phyloP scores from a whole-genome alignment of 202 grass and related monocot genomes.

The Brachypodium distachyon region DNA sequence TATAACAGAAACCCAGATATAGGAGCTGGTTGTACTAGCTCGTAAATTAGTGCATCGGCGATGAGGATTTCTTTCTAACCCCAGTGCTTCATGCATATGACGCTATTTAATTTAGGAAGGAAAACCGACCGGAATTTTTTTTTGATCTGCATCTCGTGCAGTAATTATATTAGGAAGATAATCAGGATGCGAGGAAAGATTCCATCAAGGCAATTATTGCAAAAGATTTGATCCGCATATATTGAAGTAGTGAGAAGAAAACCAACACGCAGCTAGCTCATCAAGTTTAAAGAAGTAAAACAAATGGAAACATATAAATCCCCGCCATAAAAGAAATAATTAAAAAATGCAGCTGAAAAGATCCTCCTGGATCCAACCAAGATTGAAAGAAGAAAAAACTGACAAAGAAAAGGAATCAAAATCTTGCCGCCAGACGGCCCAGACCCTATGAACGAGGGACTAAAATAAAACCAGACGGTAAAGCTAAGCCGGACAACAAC shows the following conservation, averaged over 20 bases:
- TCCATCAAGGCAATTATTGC: background rate
- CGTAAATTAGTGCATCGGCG: background rate
- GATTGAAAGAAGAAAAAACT: background rate
- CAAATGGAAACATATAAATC: background rate
- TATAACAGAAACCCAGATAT: constrained; percentile 16
- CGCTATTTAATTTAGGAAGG: no score
- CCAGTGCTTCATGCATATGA: no score
- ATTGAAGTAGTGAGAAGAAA: background rate
- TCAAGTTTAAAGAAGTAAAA: background rate
- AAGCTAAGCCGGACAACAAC: background rate
- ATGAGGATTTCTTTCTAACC: no score
- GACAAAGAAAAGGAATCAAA: background rate
- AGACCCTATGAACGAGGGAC: background rate
- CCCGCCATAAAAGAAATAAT: background rate
- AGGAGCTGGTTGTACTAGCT: background rate
- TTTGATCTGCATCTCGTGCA: background rate
- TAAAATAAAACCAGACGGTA: background rate
- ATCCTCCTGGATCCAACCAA: background rate
- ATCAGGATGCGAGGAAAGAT: background rate
- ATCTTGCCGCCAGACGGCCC: background rate
- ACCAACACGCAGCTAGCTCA: background rate
- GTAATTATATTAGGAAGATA: background rate
- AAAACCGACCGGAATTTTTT: background rate
- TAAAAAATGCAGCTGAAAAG: constrained; percentile 1
- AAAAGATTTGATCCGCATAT: background rate